Conservation (phyloP, 345 rosid species). For the Populus deltoides region DNA sequence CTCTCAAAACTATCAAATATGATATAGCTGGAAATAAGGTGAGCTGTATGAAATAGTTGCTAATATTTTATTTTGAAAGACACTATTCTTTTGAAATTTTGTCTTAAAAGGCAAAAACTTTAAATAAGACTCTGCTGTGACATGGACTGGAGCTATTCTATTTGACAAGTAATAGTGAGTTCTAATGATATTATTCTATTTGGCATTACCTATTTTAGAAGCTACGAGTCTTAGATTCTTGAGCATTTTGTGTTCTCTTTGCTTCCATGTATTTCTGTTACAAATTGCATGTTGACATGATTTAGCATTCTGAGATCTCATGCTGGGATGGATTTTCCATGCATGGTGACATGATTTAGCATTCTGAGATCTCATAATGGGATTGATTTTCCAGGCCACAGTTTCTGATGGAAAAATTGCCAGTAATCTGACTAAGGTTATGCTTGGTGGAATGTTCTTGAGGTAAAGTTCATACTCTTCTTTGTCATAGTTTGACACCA, state of each 20-base stretch:
- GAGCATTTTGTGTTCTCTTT: neutral
- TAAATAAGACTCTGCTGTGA: neutral
- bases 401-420: conserved; percentile 82
- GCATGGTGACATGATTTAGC: neutral
- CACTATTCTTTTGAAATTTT: neutral
- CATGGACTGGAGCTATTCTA: neutral
- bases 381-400: conserved; percentile 63
- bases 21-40: neutral
- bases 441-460: conserved; percentile 78
- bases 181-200: neutral
- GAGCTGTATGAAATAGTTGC: neutral
- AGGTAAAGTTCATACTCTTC: conserved; percentile 45
- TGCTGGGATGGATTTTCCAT: conserved; percentile 36
- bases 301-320: conserved; percentile 17
- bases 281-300: neutral
- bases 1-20: neutral
- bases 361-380: conserved; percentile 17
- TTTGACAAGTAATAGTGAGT: neutral
- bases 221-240: conserved; percentile 2
- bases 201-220: neutral
- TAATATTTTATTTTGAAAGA: neutral
- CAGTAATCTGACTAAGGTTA: conserved; percentile 68
- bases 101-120: neutral
- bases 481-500: neutral
- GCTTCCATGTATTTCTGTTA: conserved; percentile 4